Conservation (phyloP, 257 asterid genomes). For the Anisodus tanguticus region DNA sequence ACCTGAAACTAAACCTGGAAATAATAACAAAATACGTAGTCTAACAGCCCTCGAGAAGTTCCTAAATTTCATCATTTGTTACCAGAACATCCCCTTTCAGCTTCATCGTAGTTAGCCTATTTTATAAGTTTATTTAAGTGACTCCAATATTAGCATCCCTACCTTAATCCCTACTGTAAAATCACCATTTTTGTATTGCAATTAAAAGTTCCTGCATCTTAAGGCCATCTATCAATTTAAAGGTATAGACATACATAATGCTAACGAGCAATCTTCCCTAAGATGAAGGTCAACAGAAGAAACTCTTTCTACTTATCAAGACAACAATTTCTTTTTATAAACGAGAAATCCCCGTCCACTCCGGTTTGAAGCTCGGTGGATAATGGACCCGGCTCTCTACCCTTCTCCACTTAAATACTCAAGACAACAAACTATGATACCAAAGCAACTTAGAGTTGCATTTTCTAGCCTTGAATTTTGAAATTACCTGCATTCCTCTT, state of each 20-base stretch:
- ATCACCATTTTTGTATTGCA: neutral
- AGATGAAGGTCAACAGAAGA: neutral
- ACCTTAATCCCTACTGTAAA: neutral
- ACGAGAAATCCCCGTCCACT: neutral
- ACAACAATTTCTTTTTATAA: neutral
- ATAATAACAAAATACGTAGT: neutral
- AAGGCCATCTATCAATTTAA: neutral
- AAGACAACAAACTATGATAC: neutral
- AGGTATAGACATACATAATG: neutral
- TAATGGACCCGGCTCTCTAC: neutral
- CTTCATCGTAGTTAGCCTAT: neutral
- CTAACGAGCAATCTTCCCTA: neutral
- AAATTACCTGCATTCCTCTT: neutral
- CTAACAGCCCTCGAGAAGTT: neutral
- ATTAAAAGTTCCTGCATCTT: neutral
- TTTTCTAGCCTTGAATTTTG: neutral
- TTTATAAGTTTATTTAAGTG: neutral
- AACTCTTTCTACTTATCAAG: neutral
- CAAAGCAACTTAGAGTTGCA: neutral
- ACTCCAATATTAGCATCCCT: neutral
- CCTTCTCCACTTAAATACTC: neutral
- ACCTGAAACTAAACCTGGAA: slow-evolving; percentile 9
- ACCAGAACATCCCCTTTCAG: slow-evolving; percentile 23
- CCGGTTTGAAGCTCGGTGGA: neutral
- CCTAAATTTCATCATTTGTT: neutral